Evolutionary conservation across 1,284 basidiomycete genomes (phyloP).

Genomic region (Leccinum subatratum): DNA sequence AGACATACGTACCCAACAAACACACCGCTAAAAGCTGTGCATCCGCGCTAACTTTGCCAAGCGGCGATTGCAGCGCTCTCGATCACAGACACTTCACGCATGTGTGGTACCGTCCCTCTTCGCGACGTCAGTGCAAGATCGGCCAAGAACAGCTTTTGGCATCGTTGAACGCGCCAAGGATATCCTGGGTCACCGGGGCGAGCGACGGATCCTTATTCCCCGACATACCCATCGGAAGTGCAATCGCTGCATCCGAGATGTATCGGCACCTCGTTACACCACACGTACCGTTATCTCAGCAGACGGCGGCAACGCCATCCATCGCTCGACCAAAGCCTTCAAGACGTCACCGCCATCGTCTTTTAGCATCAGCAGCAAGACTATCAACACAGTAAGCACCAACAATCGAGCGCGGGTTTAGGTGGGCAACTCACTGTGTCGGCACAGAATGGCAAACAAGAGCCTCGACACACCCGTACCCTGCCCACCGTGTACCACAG

Average conservation of each 20-base stretch:
- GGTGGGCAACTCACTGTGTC: constrained; percentile 60
- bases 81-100: constrained; percentile 70
- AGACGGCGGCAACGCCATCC: constrained; percentile 55
- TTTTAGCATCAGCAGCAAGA: constrained; percentile 70
- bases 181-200: constrained; percentile 52
- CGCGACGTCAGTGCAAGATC: constrained; percentile 56
- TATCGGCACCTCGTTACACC: not conserved
- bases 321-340: constrained; percentile 52
- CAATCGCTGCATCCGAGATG: constrained; percentile 54
- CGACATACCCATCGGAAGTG: constrained; percentile 76
- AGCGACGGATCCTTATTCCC: constrained; percentile 39
- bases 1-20: constrained; percentile 55
- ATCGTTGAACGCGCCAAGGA: constrained; percentile 55
- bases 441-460: constrained; percentile 62
- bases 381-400: constrained; percentile 35
- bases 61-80: constrained; percentile 72
- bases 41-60: constrained; percentile 55
- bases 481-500: constrained; percentile 30
- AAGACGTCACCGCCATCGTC: constrained; percentile 57
- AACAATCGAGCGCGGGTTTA: not conserved
- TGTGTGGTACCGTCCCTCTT: constrained; percentile 61
- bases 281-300: constrained; percentile 51
- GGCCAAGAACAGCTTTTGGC: constrained; percentile 67
- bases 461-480: constrained; percentile 68
- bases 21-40: constrained; percentile 54